A percentile compares a stretch with the other conserved stretches of the same genome.
Conservation (phyloP, 1,284 basidiomycete genomes). For the Ceratobasidium sp. region DNA sequence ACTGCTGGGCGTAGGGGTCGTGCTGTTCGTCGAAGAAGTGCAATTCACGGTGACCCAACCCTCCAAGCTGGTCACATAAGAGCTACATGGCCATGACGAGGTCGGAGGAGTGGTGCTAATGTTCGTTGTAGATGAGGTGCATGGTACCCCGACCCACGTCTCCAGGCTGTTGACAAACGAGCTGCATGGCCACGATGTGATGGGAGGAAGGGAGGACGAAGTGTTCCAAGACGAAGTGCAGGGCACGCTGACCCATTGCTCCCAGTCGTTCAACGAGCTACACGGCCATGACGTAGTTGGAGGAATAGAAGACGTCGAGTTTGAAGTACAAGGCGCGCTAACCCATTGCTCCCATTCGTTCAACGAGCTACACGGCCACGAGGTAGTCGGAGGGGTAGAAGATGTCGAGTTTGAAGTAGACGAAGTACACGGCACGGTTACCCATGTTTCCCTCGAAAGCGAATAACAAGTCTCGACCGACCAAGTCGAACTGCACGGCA, state of each 20-base stretch:
- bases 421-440: background rate
- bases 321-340: constrained; percentile 9
- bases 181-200: constrained; percentile 17
- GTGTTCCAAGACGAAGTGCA: background rate
- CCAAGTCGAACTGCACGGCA: no score
- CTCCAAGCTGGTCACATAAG: background rate
- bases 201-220: background rate
- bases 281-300: background rate
- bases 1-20: background rate
- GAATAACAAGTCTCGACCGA: no score
- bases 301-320: constrained; percentile 4
- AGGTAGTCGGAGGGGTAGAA: background rate
- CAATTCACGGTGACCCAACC: constrained; percentile 18
- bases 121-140: constrained; percentile 1
- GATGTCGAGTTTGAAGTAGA: background rate
- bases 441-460: background rate
- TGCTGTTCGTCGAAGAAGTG: constrained; percentile 17
- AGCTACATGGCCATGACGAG: constrained; percentile 31
- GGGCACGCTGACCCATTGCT: constrained; percentile 3
- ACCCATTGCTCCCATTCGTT: background rate
- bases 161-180: background rate
- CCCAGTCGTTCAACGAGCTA: background rate
- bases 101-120: background rate
- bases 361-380: background rate
- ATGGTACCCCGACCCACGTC: background rate